phyloP scores from a whole-genome alignment of 768 basidiomycete species.

The Holtermanniella nyarrowii region DNA sequence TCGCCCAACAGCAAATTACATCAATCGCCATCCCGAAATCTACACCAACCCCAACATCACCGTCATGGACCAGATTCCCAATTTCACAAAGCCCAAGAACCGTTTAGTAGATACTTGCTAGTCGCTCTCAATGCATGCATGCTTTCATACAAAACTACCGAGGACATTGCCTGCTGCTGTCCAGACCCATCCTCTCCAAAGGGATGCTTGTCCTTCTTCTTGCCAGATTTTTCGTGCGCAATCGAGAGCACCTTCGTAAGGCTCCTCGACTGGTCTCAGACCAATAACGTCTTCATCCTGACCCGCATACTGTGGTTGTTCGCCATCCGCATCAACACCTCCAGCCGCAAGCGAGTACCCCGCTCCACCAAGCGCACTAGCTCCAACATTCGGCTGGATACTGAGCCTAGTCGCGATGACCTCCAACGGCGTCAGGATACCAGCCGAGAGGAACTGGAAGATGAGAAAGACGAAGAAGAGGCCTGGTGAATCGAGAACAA shows the following conservation, averaged over 20 bases:
- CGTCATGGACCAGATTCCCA: slow-evolving; percentile 17
- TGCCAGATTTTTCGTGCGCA: slow-evolving; percentile 35
- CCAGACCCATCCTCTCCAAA: slow-evolving; percentile 40
- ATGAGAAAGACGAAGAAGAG: slow-evolving; percentile 34
- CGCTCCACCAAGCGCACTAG: not conserved
- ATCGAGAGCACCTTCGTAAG: slow-evolving; percentile 37
- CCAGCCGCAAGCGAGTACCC: slow-evolving; percentile 4
- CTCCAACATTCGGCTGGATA: slow-evolving; percentile 32
- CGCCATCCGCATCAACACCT: slow-evolving; percentile 14
- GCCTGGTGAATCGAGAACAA: slow-evolving; percentile 13
- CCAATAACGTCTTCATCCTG: slow-evolving; percentile 40
- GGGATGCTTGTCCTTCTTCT: slow-evolving; percentile 34
- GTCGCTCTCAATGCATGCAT: not conserved
- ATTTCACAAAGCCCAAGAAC: slow-evolving; percentile 26
- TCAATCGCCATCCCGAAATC: slow-evolving; percentile 41
- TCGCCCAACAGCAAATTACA: slow-evolving; percentile 74
- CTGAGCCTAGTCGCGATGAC: slow-evolving; percentile 34
- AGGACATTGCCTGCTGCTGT: slow-evolving; percentile 34
- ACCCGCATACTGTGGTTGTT: slow-evolving; percentile 35
- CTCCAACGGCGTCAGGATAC: slow-evolving; percentile 36
- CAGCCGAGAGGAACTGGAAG: slow-evolving; percentile 35
- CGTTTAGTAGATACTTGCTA: slow-evolving; percentile 30
- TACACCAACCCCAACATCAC: slow-evolving; percentile 37
- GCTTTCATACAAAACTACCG: slow-evolving; percentile 15
- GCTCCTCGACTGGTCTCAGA: slow-evolving; percentile 36